phyloP scores from a whole-genome alignment of 768 basidiomycete species.

The Epithele typhae region DNA sequence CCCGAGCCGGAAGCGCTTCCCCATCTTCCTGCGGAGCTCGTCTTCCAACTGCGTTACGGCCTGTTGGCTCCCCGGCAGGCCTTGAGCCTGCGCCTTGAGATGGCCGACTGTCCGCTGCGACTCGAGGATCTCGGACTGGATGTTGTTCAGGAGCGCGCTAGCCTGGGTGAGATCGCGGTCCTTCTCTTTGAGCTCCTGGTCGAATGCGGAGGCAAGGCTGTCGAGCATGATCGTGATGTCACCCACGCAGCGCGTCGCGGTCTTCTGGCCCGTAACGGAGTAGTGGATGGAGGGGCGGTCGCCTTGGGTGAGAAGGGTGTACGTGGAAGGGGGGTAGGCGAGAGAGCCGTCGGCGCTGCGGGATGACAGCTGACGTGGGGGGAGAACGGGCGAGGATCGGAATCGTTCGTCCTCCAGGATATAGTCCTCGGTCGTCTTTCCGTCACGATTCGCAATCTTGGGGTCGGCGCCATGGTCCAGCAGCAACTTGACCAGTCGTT shows the following conservation, averaged over 20 bases:
- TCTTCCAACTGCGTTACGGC: conserved; percentile 57
- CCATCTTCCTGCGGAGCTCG: conserved; percentile 72
- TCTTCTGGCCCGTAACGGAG: conserved; percentile 80
- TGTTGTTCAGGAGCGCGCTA: conserved; percentile 77
- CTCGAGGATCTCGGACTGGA: conserved; percentile 87
- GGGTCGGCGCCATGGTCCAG: conserved; percentile 97
- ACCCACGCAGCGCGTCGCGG: conserved; percentile 78
- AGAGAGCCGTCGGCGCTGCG: conserved; percentile 49
- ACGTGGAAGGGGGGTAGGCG: conserved; percentile 29
- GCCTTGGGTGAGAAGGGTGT: conserved; percentile 8
- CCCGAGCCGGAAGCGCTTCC: conserved; percentile 73
- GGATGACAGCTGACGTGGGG: conserved; percentile 58
- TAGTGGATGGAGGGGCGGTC: conserved; percentile 77
- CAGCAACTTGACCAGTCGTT: conserved; percentile 90
- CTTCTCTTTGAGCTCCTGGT: conserved; percentile 87
- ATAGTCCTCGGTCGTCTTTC: conserved; percentile 97
- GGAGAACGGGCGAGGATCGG: conserved; percentile 82
- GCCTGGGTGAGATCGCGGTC: conserved; percentile 91
- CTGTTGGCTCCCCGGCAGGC: conserved; percentile 55
- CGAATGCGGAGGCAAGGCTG: conserved; percentile 83
- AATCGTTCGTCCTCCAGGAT: conserved; percentile 98
- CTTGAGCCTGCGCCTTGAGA: conserved; percentile 66
- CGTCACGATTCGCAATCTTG: conserved; percentile 89
- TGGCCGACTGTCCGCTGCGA: conserved; percentile 70
- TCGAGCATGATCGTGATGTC: conserved; percentile 87